phyloP scores from a whole-genome alignment of 164 flowering plant species.

The Liquidambar formosana region DNA sequence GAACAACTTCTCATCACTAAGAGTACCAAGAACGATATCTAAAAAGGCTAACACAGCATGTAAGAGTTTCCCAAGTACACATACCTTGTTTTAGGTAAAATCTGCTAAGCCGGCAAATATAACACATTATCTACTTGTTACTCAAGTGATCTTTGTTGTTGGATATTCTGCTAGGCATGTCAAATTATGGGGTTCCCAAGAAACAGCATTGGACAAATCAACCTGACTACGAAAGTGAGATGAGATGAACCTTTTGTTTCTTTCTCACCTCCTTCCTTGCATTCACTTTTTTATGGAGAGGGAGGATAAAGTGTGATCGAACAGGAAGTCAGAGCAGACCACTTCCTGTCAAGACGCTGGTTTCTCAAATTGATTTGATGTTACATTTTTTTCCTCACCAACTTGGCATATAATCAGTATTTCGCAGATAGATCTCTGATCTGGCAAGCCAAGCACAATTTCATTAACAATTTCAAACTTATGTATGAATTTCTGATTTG shows the following conservation, averaged over 20 bases:
- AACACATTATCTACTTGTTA: not conserved
- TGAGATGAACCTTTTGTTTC: not conserved
- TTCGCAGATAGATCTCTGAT: not conserved
- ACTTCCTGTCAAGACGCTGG: not conserved
- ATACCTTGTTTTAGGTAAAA: not conserved
- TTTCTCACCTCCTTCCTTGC: no score
- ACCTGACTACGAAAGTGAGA: not conserved
- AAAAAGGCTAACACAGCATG: not conserved
- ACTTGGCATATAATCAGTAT: not conserved
- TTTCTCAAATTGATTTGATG: not conserved
- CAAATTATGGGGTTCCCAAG: not conserved
- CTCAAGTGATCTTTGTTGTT: not conserved
- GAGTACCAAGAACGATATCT: not conserved
- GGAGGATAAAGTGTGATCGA: not conserved
- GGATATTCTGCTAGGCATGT: not conserved
- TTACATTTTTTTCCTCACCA: not conserved
- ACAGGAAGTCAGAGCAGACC: not conserved
- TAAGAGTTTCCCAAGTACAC: not conserved
- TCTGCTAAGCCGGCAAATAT: not conserved
- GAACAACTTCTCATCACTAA: not conserved
- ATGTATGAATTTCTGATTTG: not conserved
- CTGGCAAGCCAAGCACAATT: not conserved
- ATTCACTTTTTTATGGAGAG: no score
- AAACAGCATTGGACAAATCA: not conserved
- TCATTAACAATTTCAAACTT: not conserved